Conservation (phyloP, 768 basidiomycete genomes). For the Lentinula raphanica region DNA sequence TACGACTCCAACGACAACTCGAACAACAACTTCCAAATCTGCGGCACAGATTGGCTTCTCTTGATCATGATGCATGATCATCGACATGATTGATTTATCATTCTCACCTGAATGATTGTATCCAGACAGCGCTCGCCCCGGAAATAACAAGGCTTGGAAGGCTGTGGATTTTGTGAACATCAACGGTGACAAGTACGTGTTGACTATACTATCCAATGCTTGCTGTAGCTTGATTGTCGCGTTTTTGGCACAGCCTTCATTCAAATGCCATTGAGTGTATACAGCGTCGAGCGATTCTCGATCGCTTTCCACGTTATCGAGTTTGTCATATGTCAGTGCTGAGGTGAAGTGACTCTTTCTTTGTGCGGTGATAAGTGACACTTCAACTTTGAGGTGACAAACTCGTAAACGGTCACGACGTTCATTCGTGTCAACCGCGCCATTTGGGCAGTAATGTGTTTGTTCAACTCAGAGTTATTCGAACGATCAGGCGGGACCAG, state of each 20-base stretch:
- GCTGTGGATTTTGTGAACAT: not conserved
- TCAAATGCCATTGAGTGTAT: not conserved
- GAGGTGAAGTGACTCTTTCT: not conserved
- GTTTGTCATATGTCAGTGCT: too few species aligned
- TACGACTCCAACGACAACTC: not conserved
- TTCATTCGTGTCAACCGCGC: too few species aligned
- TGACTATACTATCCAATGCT: not conserved
- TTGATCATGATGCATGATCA: not conserved
- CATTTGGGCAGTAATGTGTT: too few species aligned
- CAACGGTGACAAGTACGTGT: not conserved
- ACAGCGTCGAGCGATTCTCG: not conserved
- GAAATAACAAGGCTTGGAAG: too few species aligned
- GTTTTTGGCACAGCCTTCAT: not conserved
- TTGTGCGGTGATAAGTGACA: not conserved
- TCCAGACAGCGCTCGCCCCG: not conserved
- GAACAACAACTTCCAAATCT: not conserved
- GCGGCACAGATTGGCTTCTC: not conserved
- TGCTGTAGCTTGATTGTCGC: not conserved
- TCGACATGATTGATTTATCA: too few species aligned
- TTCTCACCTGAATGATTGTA: not conserved
- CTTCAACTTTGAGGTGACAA: not conserved
- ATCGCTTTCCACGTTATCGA: not conserved
- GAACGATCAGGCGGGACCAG: too few species aligned
- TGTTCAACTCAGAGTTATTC: too few species aligned
- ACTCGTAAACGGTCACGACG: not conserved